Base-by-base conservation (phyloP, 805 yeast genomes). In the Candida quercuum region DNA sequence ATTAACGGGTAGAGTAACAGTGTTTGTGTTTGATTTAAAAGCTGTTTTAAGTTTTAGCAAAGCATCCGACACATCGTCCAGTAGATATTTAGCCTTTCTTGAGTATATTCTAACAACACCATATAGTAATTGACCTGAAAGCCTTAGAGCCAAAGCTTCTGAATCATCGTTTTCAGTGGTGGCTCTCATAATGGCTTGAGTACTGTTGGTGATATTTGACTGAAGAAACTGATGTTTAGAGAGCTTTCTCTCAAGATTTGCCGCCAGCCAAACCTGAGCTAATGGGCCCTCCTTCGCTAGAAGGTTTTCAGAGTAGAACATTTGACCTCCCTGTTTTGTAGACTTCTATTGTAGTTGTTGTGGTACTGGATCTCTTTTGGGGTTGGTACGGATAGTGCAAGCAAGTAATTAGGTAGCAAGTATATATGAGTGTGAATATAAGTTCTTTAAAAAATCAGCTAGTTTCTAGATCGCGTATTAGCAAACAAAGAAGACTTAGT, bases 211-310 rank as follows among this genome's bases (percentile, higher is more conserved):
- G 40, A 89, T 79, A 49, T 84, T 75, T 12, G 96, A 81, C 49
- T 74, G 79, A 34, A 86, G 65, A 32, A 81, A 67, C 54, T 85
- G 91, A 37, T 75, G 76, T 49, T 82, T 81, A 30, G 88, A 72
- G 24, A 86, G 71, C 47, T 80, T 81, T 50, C 78, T 76, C 49
- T 88, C 95, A 61, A 88, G 72, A 55, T 86, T 88, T 16, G 96
- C 91, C 9, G 96, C 96, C 33, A 88, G 68, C 96, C 96, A 88
- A 8, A 87, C 88, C 46, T 81, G 85, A 3, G 94, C 95, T 42
- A 88, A 66, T 1, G 95, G 95, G 3, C 95, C 94, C 54, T 80
- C 80, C 42, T 76, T 79, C 2, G 85, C 68, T 16, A 80, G 65
- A 23, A 78, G 57, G 35, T 67, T 66, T 37, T 74, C 78, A 2